Evolutionary conservation across 2,329 filamentous ascomycete species (phyloP), one percentile per base, ranked within the genome.

Genomic region (Aureobasidium sp.): DNA sequence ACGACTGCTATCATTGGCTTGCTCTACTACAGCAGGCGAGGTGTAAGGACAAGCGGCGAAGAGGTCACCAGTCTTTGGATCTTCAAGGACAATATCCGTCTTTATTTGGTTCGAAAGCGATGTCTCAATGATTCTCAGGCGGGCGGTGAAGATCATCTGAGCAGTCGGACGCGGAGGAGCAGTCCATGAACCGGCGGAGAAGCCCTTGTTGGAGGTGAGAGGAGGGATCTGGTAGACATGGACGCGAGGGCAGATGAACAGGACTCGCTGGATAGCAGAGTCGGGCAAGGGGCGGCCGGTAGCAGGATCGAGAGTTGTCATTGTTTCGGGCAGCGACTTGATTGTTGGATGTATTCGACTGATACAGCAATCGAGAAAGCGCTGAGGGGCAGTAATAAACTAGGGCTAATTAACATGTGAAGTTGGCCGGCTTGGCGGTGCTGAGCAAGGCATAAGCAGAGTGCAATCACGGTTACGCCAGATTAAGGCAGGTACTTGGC

Each of bases 191-290:
- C 86, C 81, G 63, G 91, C 91, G 39, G 82, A 83, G 79, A 96
- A 89, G 73, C 91, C 91, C 73, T 88, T 88, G 68, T 86, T 90
- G 21, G 87, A 88, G 48, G 86, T 81, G 63, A 91, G 79, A 29
- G 91, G 90, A 21, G 91, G 91, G 73, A 95, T 91, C 70, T 88
- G 86, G 81, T 96, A 96, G 79, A 96, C 83, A 78, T 95, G 90
- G 66, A 94, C 87, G 66, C 82, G 79, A 69, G 81, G 78, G 65
- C 86, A 84, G 73, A 91, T 78, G 82, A 90, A 92, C 73, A 95
- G 87, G 71, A 94, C 80, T 73, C 90, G 87, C 76, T 94, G 89
- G 76, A 95, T 93, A 68, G 90, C 88, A 71, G 90, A 88, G 58
- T 84, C 72, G 61, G 89, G 86, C 67, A 91, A 82, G 66, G 86